A percentile compares a stretch with the other conserved stretches of the same genome.
phyloP scores from a whole-genome alignment of 2,329 filamentous ascomycete species.

The Aspergillus quadricinctus region DNA sequence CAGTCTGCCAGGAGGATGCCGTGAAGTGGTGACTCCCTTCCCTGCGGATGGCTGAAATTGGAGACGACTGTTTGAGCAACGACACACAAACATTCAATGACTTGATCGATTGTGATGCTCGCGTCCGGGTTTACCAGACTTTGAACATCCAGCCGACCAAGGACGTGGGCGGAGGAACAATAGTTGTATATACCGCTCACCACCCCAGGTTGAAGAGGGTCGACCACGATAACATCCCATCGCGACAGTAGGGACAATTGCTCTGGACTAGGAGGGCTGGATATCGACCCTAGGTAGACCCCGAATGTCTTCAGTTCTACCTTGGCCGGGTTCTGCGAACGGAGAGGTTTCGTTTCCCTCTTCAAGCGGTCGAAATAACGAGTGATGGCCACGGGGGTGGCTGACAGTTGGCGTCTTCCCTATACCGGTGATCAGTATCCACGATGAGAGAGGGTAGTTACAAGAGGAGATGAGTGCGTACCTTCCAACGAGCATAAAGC shows the following conservation, averaged over 20 bases:
- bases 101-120: constrained; percentile 5
- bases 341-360: constrained; percentile 3
- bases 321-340: neutral
- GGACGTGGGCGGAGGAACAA: constrained; percentile 3
- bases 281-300: constrained; percentile 31
- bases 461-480: neutral
- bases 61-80: constrained; percentile 1
- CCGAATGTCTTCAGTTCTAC: constrained; percentile 23
- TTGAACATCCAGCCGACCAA: constrained; percentile 9
- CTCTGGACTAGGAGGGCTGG: constrained; percentile 21
- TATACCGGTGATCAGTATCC: neutral
- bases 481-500: constrained; percentile 7
- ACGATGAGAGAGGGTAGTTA: neutral
- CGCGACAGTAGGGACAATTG: constrained; percentile 25
- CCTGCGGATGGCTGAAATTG: constrained; percentile 1
- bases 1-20: constrained; percentile 35
- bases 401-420: constrained; percentile 11
- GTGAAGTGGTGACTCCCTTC: constrained; percentile 19
- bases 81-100: neutral
- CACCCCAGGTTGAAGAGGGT: constrained; percentile 29
- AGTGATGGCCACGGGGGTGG: constrained; percentile 6
- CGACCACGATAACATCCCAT: constrained; percentile 34
- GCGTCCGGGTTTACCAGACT: constrained; percentile 1
- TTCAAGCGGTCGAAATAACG: constrained; percentile 10
- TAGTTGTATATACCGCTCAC: constrained; percentile 17